phyloP scores from a whole-genome alignment of 306 rosid species.

The Prinsepia uniflora region DNA sequence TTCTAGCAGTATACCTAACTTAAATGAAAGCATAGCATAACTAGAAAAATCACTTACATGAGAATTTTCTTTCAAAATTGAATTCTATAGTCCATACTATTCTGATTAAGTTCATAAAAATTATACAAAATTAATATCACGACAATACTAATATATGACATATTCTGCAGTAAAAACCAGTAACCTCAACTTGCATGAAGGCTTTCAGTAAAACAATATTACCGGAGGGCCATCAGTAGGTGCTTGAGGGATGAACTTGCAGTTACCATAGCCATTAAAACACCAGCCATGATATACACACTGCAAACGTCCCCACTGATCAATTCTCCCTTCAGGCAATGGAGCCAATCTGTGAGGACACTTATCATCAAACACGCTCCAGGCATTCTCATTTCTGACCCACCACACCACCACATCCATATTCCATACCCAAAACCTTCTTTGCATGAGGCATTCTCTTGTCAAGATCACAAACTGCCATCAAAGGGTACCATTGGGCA shows the following conservation, averaged over 20 bases:
- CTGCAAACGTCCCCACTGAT: slow-evolving; percentile 89
- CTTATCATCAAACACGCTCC: slow-evolving; percentile 67
- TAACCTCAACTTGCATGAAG: too few species aligned
- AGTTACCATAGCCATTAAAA: slow-evolving; percentile 78
- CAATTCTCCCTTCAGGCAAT: slow-evolving; percentile 87
- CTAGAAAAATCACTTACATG: too few species aligned
- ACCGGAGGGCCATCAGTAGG: slow-evolving; percentile 83
- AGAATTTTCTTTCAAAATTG: too few species aligned
- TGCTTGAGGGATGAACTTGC: slow-evolving; percentile 88
- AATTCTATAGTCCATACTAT: too few species aligned
- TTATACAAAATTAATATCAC: too few species aligned
- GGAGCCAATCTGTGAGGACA: slow-evolving; percentile 98
- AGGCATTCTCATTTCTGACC: slow-evolving; percentile 70
- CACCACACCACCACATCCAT: slow-evolving; percentile 97
- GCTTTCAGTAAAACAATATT: background rate
- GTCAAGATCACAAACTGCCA: slow-evolving; percentile 83
- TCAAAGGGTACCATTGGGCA: slow-evolving; percentile 81
- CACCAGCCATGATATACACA: slow-evolving; percentile 99
- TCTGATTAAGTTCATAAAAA: too few species aligned
- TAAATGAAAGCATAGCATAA: too few species aligned
- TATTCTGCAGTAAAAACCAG: too few species aligned
- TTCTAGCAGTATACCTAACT: too few species aligned
- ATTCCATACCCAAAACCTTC: slow-evolving; percentile 69
- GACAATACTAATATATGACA: too few species aligned
- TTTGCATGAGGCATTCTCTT: slow-evolving; percentile 75